These are phyloP conservation scores for Elongisporangium prolatum DNA, from an alignment of 352 stramenopile species.

Conservation along the genomic window DNA sequence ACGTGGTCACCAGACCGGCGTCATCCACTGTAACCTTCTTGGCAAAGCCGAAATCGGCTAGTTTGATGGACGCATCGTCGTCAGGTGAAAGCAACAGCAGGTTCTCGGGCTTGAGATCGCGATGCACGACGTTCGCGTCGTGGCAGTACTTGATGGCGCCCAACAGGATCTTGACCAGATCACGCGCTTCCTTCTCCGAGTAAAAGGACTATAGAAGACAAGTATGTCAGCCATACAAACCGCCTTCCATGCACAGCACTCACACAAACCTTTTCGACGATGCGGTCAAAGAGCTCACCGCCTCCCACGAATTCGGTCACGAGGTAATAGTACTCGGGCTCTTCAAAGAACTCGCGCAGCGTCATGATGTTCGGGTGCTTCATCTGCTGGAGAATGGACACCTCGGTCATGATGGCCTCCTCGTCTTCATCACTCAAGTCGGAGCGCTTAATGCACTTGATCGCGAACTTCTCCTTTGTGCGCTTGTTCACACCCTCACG, in stretches of 20 bases:
- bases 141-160: constrained; percentile 86
- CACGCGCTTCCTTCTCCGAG: constrained; percentile 79
- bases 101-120: constrained; percentile 86
- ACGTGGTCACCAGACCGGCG: constrained; percentile 61
- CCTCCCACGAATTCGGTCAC: constrained; percentile 85
- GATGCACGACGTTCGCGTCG: constrained; percentile 80
- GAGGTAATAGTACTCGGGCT: constrained; percentile 85
- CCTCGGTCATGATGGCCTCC: constrained; percentile 70
- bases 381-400: constrained; percentile 81
- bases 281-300: constrained; percentile 88
- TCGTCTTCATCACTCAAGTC: constrained; percentile 76
- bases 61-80: constrained; percentile 88
- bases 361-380: constrained; percentile 89
- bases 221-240: constrained; percentile 1
- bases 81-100: constrained; percentile 75
- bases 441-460: constrained; percentile 86
- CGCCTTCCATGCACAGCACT: too few relatives aligned
- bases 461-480: constrained; percentile 79
- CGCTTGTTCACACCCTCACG: constrained; percentile 76
- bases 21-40: constrained; percentile 76
- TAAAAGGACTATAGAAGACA: constrained; percentile 44
- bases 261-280: constrained; percentile 85
- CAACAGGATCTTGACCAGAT: constrained; percentile 79
- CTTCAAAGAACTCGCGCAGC: constrained; percentile 88
- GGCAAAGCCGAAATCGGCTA: constrained; percentile 92